phyloP scores from a whole-genome alignment of 2,329 filamentous ascomycete genomes.

The Zymoseptoria tritici region DNA sequence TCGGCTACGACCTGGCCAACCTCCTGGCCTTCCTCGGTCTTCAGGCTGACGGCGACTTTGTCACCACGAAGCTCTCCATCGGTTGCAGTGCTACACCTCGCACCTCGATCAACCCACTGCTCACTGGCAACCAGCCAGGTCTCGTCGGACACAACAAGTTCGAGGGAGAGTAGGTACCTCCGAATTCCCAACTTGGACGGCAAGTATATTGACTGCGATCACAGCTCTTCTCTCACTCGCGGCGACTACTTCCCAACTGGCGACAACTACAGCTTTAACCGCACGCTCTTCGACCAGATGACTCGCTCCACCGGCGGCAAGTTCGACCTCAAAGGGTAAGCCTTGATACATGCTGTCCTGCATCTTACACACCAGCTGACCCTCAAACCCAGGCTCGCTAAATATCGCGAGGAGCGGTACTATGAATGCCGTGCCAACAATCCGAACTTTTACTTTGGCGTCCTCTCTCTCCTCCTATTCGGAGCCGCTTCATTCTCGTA shows the following conservation, averaged over 20 bases:
- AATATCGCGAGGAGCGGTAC: constrained; percentile 36
- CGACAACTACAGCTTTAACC: constrained; percentile 37
- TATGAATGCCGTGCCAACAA: constrained; percentile 34
- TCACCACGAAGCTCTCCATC: constrained; percentile 38
- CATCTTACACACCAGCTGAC: neutral
- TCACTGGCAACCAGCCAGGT: constrained; percentile 35
- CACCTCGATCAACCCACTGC: constrained; percentile 28
- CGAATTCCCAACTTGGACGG: neutral
- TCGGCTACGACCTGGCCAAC: constrained; percentile 37
- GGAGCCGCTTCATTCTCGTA: constrained; percentile 40
- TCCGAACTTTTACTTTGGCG: constrained; percentile 39
- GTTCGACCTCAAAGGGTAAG: constrained; percentile 29
- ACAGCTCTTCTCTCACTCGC: constrained; percentile 33
- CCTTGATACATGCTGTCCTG: neutral
- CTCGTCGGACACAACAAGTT: constrained; percentile 41
- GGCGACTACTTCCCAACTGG: constrained; percentile 35
- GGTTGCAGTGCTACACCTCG: constrained; percentile 39
- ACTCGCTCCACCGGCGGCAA: constrained; percentile 26
- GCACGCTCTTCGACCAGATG: constrained; percentile 36
- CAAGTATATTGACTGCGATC: neutral
- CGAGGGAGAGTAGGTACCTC: constrained; percentile 25
- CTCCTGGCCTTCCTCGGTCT: constrained; percentile 37
- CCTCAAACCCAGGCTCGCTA: constrained; percentile 23
- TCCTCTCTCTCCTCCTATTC: constrained; percentile 33
- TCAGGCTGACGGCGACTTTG: constrained; percentile 34